Percentiles rank a stretch among this genome's conserved stretches.
Conservation (phyloP, 2,329 filamentous ascomycete species). For the Fusarium sp. region DNA sequence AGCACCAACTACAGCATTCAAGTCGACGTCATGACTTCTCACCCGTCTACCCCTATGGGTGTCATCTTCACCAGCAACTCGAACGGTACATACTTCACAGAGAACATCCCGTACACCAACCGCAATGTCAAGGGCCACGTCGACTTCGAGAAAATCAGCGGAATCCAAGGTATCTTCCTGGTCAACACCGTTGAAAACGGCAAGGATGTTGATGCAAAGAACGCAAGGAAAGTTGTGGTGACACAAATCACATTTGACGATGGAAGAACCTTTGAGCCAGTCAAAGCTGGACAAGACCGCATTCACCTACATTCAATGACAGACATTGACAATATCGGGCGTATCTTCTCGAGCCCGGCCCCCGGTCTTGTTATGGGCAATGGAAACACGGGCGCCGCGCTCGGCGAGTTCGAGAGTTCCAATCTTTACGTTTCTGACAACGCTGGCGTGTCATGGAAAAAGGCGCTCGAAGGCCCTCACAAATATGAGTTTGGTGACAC, state of each 20-base stretch:
- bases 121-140: slow-evolving; percentile 79
- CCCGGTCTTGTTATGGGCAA: slow-evolving; percentile 94
- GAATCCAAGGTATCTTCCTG: slow-evolving; percentile 91
- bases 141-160: slow-evolving; percentile 93
- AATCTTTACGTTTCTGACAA: slow-evolving; percentile 91
- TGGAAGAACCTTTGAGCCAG: slow-evolving; percentile 81
- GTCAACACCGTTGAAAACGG: slow-evolving; percentile 91
- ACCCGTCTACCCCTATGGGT: slow-evolving; percentile 77
- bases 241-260: slow-evolving; percentile 95
- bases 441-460: slow-evolving; percentile 85
- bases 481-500: slow-evolving; percentile 97
- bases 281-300: slow-evolving; percentile 74
- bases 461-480: slow-evolving; percentile 81
- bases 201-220: slow-evolving; percentile 71
- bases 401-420: slow-evolving; percentile 77
- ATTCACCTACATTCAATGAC: slow-evolving; percentile 95
- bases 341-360: slow-evolving; percentile 92
- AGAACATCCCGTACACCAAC: slow-evolving; percentile 93
- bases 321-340: slow-evolving; percentile 80
- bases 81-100: slow-evolving; percentile 94
- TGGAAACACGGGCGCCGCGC: slow-evolving; percentile 83
- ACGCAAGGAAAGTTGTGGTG: slow-evolving; percentile 72
- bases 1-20: slow-evolving; percentile 98
- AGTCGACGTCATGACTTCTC: slow-evolving; percentile 85
- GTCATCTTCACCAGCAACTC: slow-evolving; percentile 95